Percentiles rank a stretch among this genome's conserved stretches.
Conservation (phyloP, 1,139 yeast genomes). For the Kodamaea derodonti region DNA sequence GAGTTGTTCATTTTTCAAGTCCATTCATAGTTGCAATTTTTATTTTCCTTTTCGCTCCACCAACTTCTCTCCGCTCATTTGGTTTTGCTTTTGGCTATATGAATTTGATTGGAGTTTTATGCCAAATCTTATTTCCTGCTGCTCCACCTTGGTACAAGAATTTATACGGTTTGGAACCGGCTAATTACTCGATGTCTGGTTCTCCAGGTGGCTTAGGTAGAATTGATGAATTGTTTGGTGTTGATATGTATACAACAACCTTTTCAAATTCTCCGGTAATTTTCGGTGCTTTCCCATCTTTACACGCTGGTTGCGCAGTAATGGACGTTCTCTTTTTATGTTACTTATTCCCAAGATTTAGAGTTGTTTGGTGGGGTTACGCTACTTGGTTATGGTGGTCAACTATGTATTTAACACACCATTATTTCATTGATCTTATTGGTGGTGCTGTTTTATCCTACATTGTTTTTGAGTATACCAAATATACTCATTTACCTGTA, state of each 20-base stretch:
- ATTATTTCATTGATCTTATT: constrained; percentile 86
- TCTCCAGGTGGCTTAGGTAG: constrained; percentile 96
- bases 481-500: constrained; percentile 72
- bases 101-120: constrained; percentile 79
- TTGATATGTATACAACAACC: constrained; percentile 82
- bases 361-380: constrained; percentile 64
- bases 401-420: constrained; percentile 95
- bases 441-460: constrained; percentile 83
- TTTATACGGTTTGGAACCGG: constrained; percentile 81
- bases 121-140: constrained; percentile 83
- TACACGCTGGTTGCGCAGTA: constrained; percentile 90
- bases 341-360: constrained; percentile 71
- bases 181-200: constrained; percentile 88
- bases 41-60: constrained; percentile 87
- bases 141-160: constrained; percentile 99
- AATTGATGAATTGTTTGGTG: constrained; percentile 75
- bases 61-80: constrained; percentile 79
- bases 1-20: constrained; percentile 80
- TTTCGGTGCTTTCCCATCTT: constrained; percentile 96
- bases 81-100: constrained; percentile 97
- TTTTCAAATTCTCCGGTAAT: constrained; percentile 88
- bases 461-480: constrained; percentile 67
- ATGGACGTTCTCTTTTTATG: constrained; percentile 86
- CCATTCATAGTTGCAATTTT: constrained; percentile 85
- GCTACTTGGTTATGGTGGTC: constrained; percentile 97